Evolutionary conservation across 257 asterid species (phyloP).

Genomic region (Avicennia marina): DNA sequence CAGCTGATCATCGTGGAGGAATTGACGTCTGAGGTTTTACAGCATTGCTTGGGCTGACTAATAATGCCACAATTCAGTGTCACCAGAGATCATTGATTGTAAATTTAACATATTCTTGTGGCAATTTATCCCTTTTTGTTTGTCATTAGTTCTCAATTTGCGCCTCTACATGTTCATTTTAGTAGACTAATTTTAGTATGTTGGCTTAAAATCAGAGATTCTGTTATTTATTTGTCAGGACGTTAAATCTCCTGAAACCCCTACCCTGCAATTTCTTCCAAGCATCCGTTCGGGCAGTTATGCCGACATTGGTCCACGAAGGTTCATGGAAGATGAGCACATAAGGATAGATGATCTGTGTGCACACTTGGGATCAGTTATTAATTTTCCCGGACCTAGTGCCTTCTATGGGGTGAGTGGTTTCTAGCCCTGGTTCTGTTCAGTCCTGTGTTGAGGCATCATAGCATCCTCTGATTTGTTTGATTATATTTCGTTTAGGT

Average conservation of each 20-base stretch:
- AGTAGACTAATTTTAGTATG: too few species aligned
- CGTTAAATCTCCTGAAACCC: conserved; percentile 39
- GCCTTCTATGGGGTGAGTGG: conserved; percentile 74
- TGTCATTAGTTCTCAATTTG: background rate
- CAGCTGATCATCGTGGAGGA: too few species aligned
- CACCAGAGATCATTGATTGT: too few species aligned
- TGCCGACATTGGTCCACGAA: conserved; percentile 72
- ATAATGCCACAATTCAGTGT: too few species aligned
- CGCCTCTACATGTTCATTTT: background rate
- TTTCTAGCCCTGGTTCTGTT: background rate
- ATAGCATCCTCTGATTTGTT: conserved; percentile 8
- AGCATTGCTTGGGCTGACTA: too few species aligned
- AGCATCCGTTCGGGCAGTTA: conserved; percentile 71
- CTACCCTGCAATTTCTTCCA: conserved; percentile 35
- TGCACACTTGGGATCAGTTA: conserved; percentile 51
- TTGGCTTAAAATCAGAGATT: background rate
- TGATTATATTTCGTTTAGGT: conserved; percentile 25
- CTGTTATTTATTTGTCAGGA: conserved; percentile 28
- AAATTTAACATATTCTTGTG: too few species aligned
- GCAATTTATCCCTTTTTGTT: too few species aligned
- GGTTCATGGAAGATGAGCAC: conserved; percentile 87
- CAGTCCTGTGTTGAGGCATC: background rate
- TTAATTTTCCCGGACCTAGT: conserved; percentile 53
- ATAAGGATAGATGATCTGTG: conserved; percentile 70
- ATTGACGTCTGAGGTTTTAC: too few species aligned